These are phyloP conservation scores for Globisporangium paroecandrum DNA, from an alignment of 352 stramenopile species.

Conservation along the genomic window DNA sequence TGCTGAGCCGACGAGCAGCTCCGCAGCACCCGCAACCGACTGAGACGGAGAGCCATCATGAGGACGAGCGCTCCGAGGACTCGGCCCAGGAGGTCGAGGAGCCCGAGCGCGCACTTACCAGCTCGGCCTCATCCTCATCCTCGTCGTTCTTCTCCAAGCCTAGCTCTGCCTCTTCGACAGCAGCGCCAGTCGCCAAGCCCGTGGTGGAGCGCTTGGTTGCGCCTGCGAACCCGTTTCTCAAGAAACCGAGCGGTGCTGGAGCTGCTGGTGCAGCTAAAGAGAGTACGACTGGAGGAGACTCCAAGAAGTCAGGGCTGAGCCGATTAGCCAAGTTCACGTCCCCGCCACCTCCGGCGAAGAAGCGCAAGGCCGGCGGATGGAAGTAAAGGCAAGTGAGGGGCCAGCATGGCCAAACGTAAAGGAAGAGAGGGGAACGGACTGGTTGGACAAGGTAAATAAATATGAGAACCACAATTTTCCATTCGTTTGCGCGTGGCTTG, in stretches of 20 bases:
- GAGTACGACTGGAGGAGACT: not conserved
- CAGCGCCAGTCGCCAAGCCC: not conserved
- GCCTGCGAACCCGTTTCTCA: slow-evolving; percentile 70
- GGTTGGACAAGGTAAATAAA: too few relatives aligned
- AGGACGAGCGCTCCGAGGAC: slow-evolving; percentile 1
- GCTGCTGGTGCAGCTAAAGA: not conserved
- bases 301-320: slow-evolving; percentile 53
- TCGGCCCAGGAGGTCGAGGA: slow-evolving; percentile 5
- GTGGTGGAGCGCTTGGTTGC: slow-evolving; percentile 43
- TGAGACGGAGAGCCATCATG: not conserved
- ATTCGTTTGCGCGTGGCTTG: too few relatives aligned
- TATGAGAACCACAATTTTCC: too few relatives aligned
- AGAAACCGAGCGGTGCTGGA: slow-evolving; percentile 35
- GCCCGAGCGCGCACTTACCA: not conserved
- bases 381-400: slow-evolving; percentile 19
- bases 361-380: slow-evolving; percentile 20
- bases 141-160: slow-evolving; percentile 16
- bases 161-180: not conserved
- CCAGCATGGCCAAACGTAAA: too few relatives aligned
- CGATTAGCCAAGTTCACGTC: slow-evolving; percentile 64
- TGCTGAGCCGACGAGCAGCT: slow-evolving; percentile 16
- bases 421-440: too few relatives aligned
- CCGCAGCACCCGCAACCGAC: not conserved
- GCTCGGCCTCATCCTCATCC: not conserved
- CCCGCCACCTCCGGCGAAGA: slow-evolving; percentile 33